Base-by-base conservation (phyloP, 2,329 filamentous ascomycete species). In the Fusarium multiceps region DNA sequence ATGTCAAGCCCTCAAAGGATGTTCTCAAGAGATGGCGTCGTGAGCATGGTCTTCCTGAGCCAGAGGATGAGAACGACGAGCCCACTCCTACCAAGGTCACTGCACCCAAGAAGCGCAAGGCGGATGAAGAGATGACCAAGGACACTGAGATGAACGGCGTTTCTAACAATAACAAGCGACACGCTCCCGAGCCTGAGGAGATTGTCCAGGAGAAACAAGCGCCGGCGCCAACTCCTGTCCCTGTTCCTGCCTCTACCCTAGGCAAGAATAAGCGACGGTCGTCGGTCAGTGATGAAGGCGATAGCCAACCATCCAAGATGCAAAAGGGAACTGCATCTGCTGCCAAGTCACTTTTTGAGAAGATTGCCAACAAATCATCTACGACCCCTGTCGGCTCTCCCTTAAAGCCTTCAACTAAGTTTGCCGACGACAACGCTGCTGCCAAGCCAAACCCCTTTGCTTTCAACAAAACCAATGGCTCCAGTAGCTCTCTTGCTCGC, bases 21-120 rank as follows among this genome's bases (percentile, higher is more conserved):
- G 81, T 88, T 11, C 80, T 89, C 56, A 86, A 84, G 76, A 85
- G 85, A 71, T 89, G 87, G 87, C 85, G 86, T 73, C 78, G 84
- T 43, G 84, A 86, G 58, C 84, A 89, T 71, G 85, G 85, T 32
- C 80, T 89, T 23, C 84, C 86, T 12, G 82, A 85, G 28, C 80
- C 82, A 1, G 82, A 85, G 55, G 84, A 86, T 12, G 83, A 87
- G 46, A 76, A 78, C 10, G 64, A 73, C 3, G 67, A 75, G 21
- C 72, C 74, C 11, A 78, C 77, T 16, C 75, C 79, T 7, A 74
- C 75, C 14, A 80, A 80, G 68, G 55, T 72, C 11, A 77, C 78
- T 4, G 76, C 79, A 13, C 76, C 79, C 11, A 83, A 83, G 68
- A 89, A 89, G 81, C 85, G 87, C 65, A 89, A 89, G 79, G 87